Percentiles rank a stretch among this genome's conserved stretches.
phyloP scores from a whole-genome alignment of 768 basidiomycete species.

The Podaxis sp. region DNA sequence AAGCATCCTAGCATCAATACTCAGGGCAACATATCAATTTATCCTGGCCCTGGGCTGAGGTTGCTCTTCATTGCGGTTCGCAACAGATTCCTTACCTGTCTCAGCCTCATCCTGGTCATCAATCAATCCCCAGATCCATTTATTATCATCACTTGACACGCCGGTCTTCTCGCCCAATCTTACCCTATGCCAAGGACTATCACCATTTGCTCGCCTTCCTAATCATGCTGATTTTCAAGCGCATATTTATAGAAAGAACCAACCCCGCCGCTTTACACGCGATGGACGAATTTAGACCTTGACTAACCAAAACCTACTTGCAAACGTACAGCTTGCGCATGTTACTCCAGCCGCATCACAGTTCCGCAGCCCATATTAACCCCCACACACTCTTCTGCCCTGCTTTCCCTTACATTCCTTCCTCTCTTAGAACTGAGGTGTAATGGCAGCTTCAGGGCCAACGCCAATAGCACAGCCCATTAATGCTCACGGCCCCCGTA shows the following conservation, averaged over 20 bases:
- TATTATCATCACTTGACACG: conserved; percentile 11
- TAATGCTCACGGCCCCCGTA: background rate
- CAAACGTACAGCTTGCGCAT: conserved; percentile 2
- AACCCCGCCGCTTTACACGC: conserved; percentile 9
- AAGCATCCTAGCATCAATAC: background rate
- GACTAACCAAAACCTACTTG: conserved; percentile 6
- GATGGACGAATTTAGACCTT: conserved; percentile 2
- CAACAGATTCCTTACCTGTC: conserved; percentile 6
- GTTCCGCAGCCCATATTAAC: background rate
- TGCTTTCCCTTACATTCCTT: background rate
- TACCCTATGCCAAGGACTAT: conserved; percentile 12
- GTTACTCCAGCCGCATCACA: background rate
- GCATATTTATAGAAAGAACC: conserved; percentile 6
- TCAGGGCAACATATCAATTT: background rate
- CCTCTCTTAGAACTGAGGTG: background rate
- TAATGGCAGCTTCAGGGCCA: background rate
- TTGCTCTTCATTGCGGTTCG: background rate
- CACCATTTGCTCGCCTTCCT: conserved; percentile 11
- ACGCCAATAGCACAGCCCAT: background rate
- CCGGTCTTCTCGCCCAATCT: conserved; percentile 9
- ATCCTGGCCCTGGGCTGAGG: conserved; percentile 7
- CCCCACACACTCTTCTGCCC: background rate
- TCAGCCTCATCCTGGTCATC: conserved; percentile 6
- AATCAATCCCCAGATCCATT: conserved; percentile 6
- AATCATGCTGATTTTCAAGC: conserved; percentile 4